Base-by-base conservation (phyloP, 306 rosid species). In the Calophaca sinica region DNA sequence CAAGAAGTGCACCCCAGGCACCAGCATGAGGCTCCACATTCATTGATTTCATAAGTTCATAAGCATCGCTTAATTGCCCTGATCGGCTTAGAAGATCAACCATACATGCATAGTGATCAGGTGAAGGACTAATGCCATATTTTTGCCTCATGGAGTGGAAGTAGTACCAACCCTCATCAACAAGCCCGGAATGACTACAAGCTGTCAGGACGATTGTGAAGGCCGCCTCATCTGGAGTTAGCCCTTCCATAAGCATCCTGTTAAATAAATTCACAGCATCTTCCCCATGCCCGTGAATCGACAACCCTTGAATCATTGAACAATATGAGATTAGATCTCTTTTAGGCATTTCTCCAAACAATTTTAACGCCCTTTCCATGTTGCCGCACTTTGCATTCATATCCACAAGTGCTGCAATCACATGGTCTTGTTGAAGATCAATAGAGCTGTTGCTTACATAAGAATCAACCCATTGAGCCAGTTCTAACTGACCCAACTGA, bases 321-420 rank as follows among this genome's bases (percentile, higher is more conserved):
- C 97, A 90, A 80, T 88, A 92, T 4, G 85, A 78, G 38, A 90
- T 78, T 5, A 90, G 2, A 78, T 88, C 94, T 7, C 68, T 84
- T 11, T 73, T 74, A 49, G 86, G 85, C 86, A 75, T 87, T 53
- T 72, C 82, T 31, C 76, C 79, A 59, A 92, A 90, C 82, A 88
- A 78, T 46, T 65, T 52, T 38, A 67, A 61, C 2, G 94, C 92
- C 82, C 90, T 80, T 36, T 87, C 91, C 81, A 92, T 80, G 84
- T 92, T 92, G 38, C 97, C 96, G 20, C 92, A 87, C 80, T 92
- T 92, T 0, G 92, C 96, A 88, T 88, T 89, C 97, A 92, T 88
- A 79, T 92, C 96, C 39, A 87, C 70, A 59, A 90, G 92, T 62
- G 97, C 91, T 11, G 92, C 82, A 36, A 58, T 68, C 58, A 92